phyloP scores from a whole-genome alignment of 495 filamentous ascomycete species.

The Annulohypoxylon bovei region DNA sequence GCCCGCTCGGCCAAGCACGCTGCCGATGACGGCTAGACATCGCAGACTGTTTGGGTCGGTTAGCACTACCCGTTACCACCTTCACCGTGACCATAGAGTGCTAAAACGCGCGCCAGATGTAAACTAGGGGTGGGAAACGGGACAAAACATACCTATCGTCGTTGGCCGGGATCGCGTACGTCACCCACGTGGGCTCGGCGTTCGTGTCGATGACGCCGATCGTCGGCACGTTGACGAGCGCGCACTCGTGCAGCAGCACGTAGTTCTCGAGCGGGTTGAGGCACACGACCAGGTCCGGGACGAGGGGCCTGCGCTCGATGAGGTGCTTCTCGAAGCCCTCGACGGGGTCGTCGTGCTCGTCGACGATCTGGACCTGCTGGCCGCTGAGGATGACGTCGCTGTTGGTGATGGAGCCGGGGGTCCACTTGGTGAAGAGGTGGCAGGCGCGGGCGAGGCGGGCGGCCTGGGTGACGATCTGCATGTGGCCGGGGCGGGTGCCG shows the following conservation, averaged over 20 bases:
- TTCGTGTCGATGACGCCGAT: slow-evolving; percentile 96
- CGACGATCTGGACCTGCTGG: slow-evolving; percentile 73
- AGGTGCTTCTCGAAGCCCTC: slow-evolving; percentile 71
- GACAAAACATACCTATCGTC: slow-evolving; percentile 81
- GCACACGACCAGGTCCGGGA: slow-evolving; percentile 92
- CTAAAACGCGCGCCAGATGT: too few species aligned
- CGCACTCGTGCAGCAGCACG: slow-evolving; percentile 89
- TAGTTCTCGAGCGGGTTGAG: slow-evolving; percentile 94
- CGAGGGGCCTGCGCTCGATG: slow-evolving; percentile 68
- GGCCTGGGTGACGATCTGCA: slow-evolving; percentile 78
- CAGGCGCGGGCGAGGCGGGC: slow-evolving; percentile 80
- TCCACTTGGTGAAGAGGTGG: slow-evolving; percentile 95
- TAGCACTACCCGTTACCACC: too few species aligned
- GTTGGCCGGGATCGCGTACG: slow-evolving; percentile 96
- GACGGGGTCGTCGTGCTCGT: slow-evolving; percentile 74
- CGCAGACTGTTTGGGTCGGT: slow-evolving; percentile 69
- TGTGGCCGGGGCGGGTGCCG: slow-evolving; percentile 83
- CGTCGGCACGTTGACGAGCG: slow-evolving; percentile 85
- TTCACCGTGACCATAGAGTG: too few species aligned
- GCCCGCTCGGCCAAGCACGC: slow-evolving; percentile 85
- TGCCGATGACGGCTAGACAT: slow-evolving; percentile 80
- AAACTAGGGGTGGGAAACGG: too few species aligned
- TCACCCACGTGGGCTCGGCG: slow-evolving; percentile 90
- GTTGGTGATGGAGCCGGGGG: slow-evolving; percentile 91
- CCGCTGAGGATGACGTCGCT: slow-evolving; percentile 81